A percentile compares a stretch with the other conserved stretches of the same genome.
These are phyloP conservation scores for Moelleriella libera DNA, from an alignment of 2,329 filamentous ascomycete genomes.

Conservation along the genomic window DNA sequence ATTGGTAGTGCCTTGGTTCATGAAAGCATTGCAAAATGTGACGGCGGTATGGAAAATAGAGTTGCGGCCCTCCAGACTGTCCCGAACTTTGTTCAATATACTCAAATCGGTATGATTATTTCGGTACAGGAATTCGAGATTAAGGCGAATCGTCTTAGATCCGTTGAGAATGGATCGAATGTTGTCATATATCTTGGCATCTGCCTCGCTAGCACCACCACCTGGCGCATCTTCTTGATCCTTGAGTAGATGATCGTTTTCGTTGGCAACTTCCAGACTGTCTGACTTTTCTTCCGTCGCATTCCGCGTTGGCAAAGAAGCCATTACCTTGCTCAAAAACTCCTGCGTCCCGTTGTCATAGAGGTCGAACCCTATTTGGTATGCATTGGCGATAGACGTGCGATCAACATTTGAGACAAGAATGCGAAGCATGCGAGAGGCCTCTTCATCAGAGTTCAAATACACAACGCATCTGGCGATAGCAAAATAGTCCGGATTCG, in stretches of 20 bases:
- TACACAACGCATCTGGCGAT: slow-evolving; percentile 98
- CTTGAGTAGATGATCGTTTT: slow-evolving; percentile 33
- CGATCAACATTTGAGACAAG: slow-evolving; percentile 69
- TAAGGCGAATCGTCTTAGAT: slow-evolving; percentile 85
- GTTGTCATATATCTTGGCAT: slow-evolving; percentile 43
- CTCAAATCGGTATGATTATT: slow-evolving; percentile 87
- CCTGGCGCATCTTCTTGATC: slow-evolving; percentile 42
- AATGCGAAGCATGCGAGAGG: slow-evolving; percentile 70
- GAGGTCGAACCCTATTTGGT: slow-evolving; percentile 94
- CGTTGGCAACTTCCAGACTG: slow-evolving; percentile 26
- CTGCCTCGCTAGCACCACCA: slow-evolving; percentile 32
- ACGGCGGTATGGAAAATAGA: slow-evolving; percentile 98
- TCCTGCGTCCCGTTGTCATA: slow-evolving; percentile 99
- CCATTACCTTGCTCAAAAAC: slow-evolving; percentile 80
- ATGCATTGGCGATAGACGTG: slow-evolving; percentile 71
- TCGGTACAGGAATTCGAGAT: slow-evolving; percentile 90
- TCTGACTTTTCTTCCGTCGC: slow-evolving; percentile 27
- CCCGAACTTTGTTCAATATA: slow-evolving; percentile 90
- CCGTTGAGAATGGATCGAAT: slow-evolving; percentile 65
- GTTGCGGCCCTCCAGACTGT: slow-evolving; percentile 88
- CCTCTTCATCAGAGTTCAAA: slow-evolving; percentile 81
- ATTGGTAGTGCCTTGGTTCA: slow-evolving; percentile 96
- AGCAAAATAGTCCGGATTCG: slow-evolving; percentile 89
- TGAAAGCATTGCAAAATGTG: slow-evolving; percentile 95
- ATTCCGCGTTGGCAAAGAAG: slow-evolving; percentile 53